Evolutionary conservation across 2,329 filamentous ascomycete species (phyloP).

Genomic region (Claviceps digitariae): DNA sequence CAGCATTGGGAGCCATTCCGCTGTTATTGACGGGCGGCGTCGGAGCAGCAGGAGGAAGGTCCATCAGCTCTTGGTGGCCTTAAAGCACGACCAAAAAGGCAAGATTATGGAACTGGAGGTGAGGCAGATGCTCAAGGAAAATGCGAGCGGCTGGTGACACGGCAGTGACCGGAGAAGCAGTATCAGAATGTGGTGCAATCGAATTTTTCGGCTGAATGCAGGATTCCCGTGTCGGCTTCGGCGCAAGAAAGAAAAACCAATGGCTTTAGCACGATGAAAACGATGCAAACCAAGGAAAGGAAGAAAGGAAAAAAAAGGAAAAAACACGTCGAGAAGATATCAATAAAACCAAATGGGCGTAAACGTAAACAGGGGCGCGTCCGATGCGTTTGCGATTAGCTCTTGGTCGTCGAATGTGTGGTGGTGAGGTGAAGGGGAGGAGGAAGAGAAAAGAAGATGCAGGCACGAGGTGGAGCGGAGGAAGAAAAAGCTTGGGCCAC

Average conservation of each 20-base stretch:
- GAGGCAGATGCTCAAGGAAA: constrained; percentile 2
- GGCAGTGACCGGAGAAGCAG: neutral
- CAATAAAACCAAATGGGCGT: too few relatives aligned
- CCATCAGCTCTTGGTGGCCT: constrained; percentile 19
- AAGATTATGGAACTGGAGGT: neutral
- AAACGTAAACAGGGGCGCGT: too few relatives aligned
- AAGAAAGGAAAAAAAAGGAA: neutral
- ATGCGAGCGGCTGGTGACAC: neutral
- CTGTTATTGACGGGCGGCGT: constrained; percentile 30
- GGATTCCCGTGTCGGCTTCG: neutral
- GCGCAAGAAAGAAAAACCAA: neutral
- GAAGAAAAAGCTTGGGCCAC: neutral
- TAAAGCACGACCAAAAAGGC: neutral
- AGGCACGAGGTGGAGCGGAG: neutral
- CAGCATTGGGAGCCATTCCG: constrained; percentile 25
- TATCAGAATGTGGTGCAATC: neutral
- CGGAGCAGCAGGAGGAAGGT: constrained; percentile 39
- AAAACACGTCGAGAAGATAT: too few relatives aligned
- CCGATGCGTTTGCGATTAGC: neutral
- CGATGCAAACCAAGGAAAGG: neutral
- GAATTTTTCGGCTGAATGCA: neutral
- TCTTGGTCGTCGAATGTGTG: too few relatives aligned
- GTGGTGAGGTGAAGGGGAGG: neutral
- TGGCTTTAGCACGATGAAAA: neutral
- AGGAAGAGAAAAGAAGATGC: too few relatives aligned